These are phyloP conservation scores for Rhodotorula paludigena DNA, from an alignment of 768 basidiomycete genomes.

Conservation along the genomic window DNA sequence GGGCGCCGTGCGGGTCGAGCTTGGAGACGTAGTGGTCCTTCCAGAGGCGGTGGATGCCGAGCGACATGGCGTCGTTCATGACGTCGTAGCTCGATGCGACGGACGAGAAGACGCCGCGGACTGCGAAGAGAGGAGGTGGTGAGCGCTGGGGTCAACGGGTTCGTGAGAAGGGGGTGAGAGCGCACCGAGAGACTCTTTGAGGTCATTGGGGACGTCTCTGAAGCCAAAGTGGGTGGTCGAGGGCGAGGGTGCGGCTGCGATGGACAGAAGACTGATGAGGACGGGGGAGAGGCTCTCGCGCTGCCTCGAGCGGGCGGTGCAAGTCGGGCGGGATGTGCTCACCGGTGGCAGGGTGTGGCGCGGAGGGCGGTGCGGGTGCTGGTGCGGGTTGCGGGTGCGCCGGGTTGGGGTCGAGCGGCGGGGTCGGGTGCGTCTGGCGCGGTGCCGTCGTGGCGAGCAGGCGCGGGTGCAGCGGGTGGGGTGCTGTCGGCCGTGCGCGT, in stretches of 20 bases:
- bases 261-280: not conserved
- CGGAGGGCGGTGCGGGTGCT: not conserved
- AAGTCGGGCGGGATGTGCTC: no score
- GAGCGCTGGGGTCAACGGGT: not conserved
- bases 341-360: not conserved
- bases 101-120: slow-evolving; percentile 88
- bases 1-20: slow-evolving; percentile 54
- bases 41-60: slow-evolving; percentile 95
- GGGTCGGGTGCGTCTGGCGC: not conserved
- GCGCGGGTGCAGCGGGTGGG: not conserved
- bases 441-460: not conserved
- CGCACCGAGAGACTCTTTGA: slow-evolving; percentile 69
- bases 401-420: slow-evolving; percentile 11
- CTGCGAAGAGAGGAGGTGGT: slow-evolving; percentile 46
- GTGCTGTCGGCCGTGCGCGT: not conserved
- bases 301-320: no score
- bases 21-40: slow-evolving; percentile 67
- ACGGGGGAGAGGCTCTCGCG: not conserved
- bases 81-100: slow-evolving; percentile 93
- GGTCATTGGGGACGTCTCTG: slow-evolving; percentile 73
- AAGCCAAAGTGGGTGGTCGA: slow-evolving; percentile 79
- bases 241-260: not conserved
- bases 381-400: not conserved
- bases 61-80: slow-evolving; percentile 98
- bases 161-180: not conserved